Conservation (phyloP, 2,329 filamentous ascomycete genomes). For the Fusarium coicis region DNA sequence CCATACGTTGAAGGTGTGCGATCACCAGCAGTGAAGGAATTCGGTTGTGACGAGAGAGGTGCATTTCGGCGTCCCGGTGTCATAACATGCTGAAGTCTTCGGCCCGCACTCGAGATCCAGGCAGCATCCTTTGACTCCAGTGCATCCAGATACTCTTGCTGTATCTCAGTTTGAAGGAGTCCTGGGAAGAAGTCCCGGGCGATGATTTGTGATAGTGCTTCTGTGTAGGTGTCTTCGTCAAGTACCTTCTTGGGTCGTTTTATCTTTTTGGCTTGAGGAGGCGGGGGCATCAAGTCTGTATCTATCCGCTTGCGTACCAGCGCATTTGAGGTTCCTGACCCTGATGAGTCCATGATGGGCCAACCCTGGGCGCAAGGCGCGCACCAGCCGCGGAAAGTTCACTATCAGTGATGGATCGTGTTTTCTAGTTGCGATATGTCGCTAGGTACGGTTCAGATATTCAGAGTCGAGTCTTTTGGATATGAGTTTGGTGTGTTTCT, state of each 20-base stretch:
- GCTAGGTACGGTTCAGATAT: not conserved
- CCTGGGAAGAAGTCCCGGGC: constrained; percentile 97
- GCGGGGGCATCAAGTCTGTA: constrained; percentile 82
- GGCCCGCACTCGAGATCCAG: constrained; percentile 87
- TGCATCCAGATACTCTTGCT: constrained; percentile 92
- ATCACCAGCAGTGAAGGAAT: constrained; percentile 47
- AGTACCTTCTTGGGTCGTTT: constrained; percentile 89
- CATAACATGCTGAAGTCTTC: constrained; percentile 80
- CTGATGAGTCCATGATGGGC: constrained; percentile 50
- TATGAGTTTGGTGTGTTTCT: not conserved
- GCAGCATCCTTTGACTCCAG: constrained; percentile 84
- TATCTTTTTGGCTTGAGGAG: constrained; percentile 85
- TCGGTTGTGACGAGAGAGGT: constrained; percentile 33
- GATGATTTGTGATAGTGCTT: constrained; percentile 92
- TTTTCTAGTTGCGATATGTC: not conserved
- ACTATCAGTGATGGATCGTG: not conserved
- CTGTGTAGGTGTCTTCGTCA: constrained; percentile 93
- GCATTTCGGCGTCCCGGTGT: constrained; percentile 70
- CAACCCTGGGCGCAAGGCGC: not conserved
- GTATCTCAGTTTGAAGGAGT: constrained; percentile 83
- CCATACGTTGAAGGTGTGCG: constrained; percentile 74
- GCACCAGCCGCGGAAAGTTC: not conserved
- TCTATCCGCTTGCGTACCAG: constrained; percentile 77
- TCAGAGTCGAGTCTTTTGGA: not conserved
- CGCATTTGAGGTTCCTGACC: constrained; percentile 59